Evolutionary conservation across 2,329 filamentous ascomycete species (phyloP).

Genomic region (Fragosphaeria purpurea): DNA sequence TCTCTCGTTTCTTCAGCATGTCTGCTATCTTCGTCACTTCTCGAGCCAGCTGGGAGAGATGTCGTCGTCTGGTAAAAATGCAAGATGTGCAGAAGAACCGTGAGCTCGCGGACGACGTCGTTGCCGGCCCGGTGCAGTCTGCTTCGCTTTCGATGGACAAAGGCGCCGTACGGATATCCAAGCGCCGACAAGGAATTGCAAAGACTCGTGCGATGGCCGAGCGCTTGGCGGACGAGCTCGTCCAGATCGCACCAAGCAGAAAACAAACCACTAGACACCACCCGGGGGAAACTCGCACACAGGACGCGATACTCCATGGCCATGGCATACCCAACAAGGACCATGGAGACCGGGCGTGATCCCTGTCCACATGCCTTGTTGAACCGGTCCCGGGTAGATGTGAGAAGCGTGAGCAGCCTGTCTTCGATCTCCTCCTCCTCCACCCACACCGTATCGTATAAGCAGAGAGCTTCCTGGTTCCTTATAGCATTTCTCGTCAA

Average conservation of each 20-base stretch:
- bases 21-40: too few species aligned
- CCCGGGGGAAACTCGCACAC: neutral
- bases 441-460: neutral
- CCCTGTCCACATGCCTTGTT: neutral
- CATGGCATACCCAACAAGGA: neutral
- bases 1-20: too few species aligned
- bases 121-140: neutral
- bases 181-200: neutral
- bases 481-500: neutral
- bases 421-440: neutral
- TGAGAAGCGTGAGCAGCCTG: neutral
- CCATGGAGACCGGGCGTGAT: neutral
- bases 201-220: neutral
- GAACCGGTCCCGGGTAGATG: neutral
- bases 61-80: neutral
- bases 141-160: neutral
- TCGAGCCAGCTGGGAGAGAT: too few species aligned
- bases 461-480: neutral
- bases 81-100: neutral
- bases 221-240: neutral
- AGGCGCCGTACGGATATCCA: neutral
- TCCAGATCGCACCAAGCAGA: neutral
- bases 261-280: neutral
- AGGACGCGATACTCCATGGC: neutral
- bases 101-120: conserved; percentile 1